Conservation (phyloP, 2,329 filamentous ascomycete species). For the Aureobasidium sp. region DNA sequence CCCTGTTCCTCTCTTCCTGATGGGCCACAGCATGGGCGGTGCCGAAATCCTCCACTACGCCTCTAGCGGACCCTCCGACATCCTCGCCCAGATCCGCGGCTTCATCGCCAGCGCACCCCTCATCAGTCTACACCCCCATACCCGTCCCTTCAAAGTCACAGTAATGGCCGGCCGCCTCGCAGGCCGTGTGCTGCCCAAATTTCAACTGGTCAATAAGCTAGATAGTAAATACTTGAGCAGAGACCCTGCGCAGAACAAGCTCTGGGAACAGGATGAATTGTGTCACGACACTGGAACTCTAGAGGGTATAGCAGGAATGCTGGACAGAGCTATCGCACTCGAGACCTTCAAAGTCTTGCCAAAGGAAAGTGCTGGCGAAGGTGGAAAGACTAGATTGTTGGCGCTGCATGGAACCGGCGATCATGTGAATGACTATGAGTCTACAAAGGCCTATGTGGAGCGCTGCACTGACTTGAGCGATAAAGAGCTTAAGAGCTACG, state of each 20-base stretch:
- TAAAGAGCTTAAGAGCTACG: constrained; percentile 64
- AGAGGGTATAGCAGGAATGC: constrained; percentile 68
- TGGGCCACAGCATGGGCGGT: constrained; percentile 90
- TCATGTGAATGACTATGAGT: constrained; percentile 58
- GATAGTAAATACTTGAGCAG: constrained; percentile 59
- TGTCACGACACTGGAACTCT: constrained; percentile 80
- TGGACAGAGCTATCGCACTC: constrained; percentile 64
- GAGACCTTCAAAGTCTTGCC: constrained; percentile 47
- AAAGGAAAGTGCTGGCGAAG: constrained; percentile 37
- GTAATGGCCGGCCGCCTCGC: constrained; percentile 62
- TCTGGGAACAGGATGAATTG: constrained; percentile 59
- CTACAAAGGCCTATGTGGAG: constrained; percentile 58
- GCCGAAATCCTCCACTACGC: constrained; percentile 63
- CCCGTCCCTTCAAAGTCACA: constrained; percentile 57
- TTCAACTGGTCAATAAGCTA: constrained; percentile 61
- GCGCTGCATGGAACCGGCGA: constrained; percentile 73
- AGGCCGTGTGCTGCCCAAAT: constrained; percentile 58
- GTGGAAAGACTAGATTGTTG: constrained; percentile 59
- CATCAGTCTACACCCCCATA: constrained; percentile 61
- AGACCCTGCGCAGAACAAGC: constrained; percentile 56
- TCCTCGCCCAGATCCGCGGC: constrained; percentile 59
- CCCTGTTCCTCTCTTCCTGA: constrained; percentile 63
- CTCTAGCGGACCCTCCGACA: constrained; percentile 39
- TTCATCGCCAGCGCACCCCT: constrained; percentile 75
- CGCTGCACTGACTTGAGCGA: constrained; percentile 50